phyloP scores from a whole-genome alignment of 1,139 yeast genomes.

The Pichia sp. region DNA sequence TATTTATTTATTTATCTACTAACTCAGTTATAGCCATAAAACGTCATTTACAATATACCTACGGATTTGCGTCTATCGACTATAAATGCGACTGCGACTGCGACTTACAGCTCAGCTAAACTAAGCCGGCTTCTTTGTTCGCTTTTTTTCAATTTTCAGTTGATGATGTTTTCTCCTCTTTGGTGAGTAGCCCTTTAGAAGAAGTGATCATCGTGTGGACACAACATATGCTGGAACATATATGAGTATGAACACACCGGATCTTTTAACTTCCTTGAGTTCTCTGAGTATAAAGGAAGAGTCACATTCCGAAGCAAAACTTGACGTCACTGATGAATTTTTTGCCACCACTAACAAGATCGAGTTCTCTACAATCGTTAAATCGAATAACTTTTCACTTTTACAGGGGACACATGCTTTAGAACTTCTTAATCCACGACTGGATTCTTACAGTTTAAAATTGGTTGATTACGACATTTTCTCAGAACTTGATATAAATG shows the following conservation, averaged over 20 bases:
- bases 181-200: too few species aligned
- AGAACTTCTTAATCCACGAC: conserved; percentile 50
- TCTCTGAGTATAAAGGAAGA: not conserved
- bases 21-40: too few species aligned
- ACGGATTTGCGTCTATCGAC: too few species aligned
- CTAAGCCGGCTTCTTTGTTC: too few species aligned
- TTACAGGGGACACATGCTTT: conserved; percentile 71
- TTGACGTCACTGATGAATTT: conserved; percentile 21
- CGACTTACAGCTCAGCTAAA: too few species aligned
- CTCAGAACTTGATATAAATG: conserved; percentile 27
- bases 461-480: conserved; percentile 28
- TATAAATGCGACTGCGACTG: too few species aligned
- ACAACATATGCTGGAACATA: not conserved
- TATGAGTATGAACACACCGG: not conserved
- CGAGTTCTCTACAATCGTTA: conserved; percentile 32
- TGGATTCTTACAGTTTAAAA: conserved; percentile 54
- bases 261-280: not conserved
- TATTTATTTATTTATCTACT: not conserved
- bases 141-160: too few species aligned
- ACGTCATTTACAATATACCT: too few species aligned
- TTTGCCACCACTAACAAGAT: conserved; percentile 18
- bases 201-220: too few species aligned
- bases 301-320: not conserved
- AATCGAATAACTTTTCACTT: conserved; percentile 45
- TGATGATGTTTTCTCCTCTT: too few species aligned